Percentiles rank a stretch among this genome's conserved stretches.
Conservation (phyloP, 192 early-diverging fungal species). For the Linderina pennispora region DNA sequence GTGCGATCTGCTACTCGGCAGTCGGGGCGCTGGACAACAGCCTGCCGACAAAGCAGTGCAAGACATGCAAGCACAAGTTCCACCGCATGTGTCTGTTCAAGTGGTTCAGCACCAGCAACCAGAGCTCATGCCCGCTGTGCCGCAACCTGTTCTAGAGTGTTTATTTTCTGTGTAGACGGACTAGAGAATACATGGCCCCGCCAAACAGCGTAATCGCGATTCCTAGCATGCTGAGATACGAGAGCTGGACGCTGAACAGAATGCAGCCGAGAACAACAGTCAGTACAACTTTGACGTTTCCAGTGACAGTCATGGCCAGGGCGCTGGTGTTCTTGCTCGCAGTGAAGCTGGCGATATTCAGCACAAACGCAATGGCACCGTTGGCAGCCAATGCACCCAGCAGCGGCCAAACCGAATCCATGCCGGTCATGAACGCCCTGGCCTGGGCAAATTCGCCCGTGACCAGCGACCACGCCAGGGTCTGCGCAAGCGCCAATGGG, state of each 20-base stretch:
- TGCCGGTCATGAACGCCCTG: constrained; percentile 7
- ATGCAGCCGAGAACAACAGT: constrained; percentile 39
- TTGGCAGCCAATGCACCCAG: constrained; percentile 62
- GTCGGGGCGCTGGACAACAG: constrained; percentile 82
- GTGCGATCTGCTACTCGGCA: constrained; percentile 96
- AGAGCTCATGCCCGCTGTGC: constrained; percentile 68
- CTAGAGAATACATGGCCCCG: constrained; percentile 18
- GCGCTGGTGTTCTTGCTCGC: constrained; percentile 85
- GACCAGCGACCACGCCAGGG: constrained; percentile 53
- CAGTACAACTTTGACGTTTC: constrained; percentile 54
- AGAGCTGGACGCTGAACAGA: constrained; percentile 28
- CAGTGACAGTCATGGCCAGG: constrained; percentile 49
- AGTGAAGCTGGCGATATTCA: constrained; percentile 81
- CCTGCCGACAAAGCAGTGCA: constrained; percentile 83
- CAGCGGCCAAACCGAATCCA: constrained; percentile 2
- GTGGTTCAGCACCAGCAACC: constrained; percentile 66
- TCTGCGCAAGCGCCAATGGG: constrained; percentile 70
- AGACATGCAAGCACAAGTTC: constrained; percentile 93
- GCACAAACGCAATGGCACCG: constrained; percentile 75
- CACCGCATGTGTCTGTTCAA: constrained; percentile 92
- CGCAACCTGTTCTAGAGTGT: constrained; percentile 52
- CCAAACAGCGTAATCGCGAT: constrained; percentile 32
- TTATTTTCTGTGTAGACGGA: constrained; percentile 5
- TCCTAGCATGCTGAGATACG: constrained; percentile 21
- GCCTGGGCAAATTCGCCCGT: constrained; percentile 59